phyloP scores from a whole-genome alignment of 202 grass and related monocot species.

The Zizania palustris region DNA sequence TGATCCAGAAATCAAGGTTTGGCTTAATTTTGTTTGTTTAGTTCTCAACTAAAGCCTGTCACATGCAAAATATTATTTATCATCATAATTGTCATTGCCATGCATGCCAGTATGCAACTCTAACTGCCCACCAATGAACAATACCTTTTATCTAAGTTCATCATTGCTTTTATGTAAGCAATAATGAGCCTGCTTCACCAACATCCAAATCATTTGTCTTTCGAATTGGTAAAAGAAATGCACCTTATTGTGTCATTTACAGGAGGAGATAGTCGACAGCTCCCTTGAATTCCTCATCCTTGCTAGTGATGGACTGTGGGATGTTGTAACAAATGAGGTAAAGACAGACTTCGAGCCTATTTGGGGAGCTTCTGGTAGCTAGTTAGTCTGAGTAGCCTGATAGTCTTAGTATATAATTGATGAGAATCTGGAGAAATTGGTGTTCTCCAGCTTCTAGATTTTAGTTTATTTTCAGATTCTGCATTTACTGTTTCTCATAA shows the following conservation, averaged over 20 bases:
- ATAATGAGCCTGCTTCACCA: not conserved
- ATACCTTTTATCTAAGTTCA: not conserved
- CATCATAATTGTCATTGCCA: not conserved
- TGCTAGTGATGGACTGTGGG: slow-evolving; percentile 91
- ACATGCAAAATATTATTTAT: not conserved
- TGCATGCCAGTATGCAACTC: not conserved
- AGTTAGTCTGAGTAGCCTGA: too few relatives aligned
- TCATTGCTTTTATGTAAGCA: slow-evolving; percentile 11
- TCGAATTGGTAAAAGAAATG: not conserved
- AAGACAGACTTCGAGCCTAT: not conserved
- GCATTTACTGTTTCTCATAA: too few relatives aligned
- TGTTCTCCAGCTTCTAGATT: too few relatives aligned
- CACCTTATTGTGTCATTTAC: slow-evolving; percentile 24
- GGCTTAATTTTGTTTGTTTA: slow-evolving; percentile 12
- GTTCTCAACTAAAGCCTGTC: not conserved
- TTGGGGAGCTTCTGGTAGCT: too few relatives aligned
- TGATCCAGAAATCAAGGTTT: slow-evolving; percentile 91
- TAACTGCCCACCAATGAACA: not conserved
- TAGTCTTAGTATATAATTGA: too few relatives aligned
- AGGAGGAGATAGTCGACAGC: slow-evolving; percentile 78
- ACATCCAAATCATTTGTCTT: not conserved
- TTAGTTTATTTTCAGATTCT: too few relatives aligned
- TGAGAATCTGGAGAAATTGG: too few relatives aligned
- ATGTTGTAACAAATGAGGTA: slow-evolving; percentile 96
- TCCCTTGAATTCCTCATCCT: slow-evolving; percentile 91